Evolutionary conservation across 2,329 filamentous ascomycete genomes (phyloP).

Genomic region (Colletotrichum simmondsii): DNA sequence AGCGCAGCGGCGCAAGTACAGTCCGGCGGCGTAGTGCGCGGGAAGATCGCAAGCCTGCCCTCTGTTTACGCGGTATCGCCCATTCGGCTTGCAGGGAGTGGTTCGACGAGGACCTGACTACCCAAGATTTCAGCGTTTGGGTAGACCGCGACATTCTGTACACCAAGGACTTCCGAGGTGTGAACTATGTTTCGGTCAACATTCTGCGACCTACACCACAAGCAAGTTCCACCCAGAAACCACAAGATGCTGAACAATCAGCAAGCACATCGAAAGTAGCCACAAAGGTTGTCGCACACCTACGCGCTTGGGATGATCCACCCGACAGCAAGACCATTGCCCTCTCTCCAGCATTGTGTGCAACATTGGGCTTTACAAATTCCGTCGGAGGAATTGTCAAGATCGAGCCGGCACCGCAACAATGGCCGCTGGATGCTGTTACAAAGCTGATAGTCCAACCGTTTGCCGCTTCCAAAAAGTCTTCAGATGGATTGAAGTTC

Average conservation of each 20-base stretch:
- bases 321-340: slow-evolving; percentile 84
- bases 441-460: slow-evolving; percentile 82
- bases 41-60: slow-evolving; percentile 72
- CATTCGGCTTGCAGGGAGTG: slow-evolving; percentile 75
- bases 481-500: slow-evolving; percentile 79
- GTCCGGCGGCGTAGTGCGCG: slow-evolving; percentile 66
- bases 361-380: slow-evolving; percentile 75
- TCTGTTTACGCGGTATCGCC: slow-evolving; percentile 87
- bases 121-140: slow-evolving; percentile 79
- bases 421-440: slow-evolving; percentile 73
- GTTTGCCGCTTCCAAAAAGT: slow-evolving; percentile 71
- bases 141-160: slow-evolving; percentile 82
- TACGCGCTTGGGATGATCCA: slow-evolving; percentile 86
- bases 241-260: slow-evolving; percentile 74
- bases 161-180: slow-evolving; percentile 77
- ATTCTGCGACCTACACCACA: slow-evolving; percentile 28
- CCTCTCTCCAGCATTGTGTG: slow-evolving; percentile 81
- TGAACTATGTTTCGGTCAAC: slow-evolving; percentile 77
- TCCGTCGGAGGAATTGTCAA: slow-evolving; percentile 89
- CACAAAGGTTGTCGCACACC: slow-evolving; percentile 78
- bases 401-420: slow-evolving; percentile 82
- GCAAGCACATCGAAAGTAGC: slow-evolving; percentile 62
- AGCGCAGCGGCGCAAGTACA: slow-evolving; percentile 78
- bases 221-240: slow-evolving; percentile 60
- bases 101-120: slow-evolving; percentile 76